Evolutionary conservation across 176 grass and related monocot genomes (phyloP).

Genomic region (Saccharum officinarum): DNA sequence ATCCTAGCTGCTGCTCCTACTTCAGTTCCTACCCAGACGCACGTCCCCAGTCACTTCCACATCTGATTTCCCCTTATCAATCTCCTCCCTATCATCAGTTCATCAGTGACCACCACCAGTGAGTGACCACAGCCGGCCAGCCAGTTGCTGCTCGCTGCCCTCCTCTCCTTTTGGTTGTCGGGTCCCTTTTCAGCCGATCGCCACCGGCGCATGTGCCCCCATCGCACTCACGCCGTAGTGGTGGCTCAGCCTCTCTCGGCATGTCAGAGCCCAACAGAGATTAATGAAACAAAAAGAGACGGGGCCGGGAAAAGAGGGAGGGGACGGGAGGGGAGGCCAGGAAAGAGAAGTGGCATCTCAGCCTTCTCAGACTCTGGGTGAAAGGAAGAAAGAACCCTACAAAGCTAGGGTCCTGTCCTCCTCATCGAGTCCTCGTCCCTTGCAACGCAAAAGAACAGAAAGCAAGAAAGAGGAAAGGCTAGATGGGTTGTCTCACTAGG

Average conservation of each 20-base stretch:
- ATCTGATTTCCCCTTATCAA: slow-evolving; percentile 4
- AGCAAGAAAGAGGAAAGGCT: slow-evolving; percentile 36
- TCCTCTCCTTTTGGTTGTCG: slow-evolving; percentile 41
- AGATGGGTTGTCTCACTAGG: slow-evolving; percentile 60
- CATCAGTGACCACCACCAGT: slow-evolving; percentile 4
- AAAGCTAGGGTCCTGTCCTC: neutral
- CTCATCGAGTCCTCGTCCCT: neutral
- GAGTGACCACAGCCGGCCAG: neutral
- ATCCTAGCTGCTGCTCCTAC: neutral
- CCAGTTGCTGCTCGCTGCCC: slow-evolving; percentile 12
- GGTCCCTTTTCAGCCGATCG: slow-evolving; percentile 48
- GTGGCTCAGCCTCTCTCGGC: slow-evolving; percentile 39
- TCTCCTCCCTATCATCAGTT: slow-evolving; percentile 16
- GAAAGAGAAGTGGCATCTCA: slow-evolving; percentile 38
- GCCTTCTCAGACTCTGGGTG: neutral
- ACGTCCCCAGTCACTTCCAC: neutral
- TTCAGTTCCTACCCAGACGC: neutral
- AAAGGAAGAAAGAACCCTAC: slow-evolving; percentile 4
- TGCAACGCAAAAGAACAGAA: slow-evolving; percentile 31
- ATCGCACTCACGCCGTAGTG: slow-evolving; percentile 51
- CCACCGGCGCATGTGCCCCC: slow-evolving; percentile 72
- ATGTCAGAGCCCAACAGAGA: slow-evolving; percentile 53
- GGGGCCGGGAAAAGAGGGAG: slow-evolving; percentile 32
- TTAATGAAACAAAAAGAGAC: slow-evolving; percentile 69
- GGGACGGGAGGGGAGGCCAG: neutral